A percentile compares a stretch with the other conserved stretches of the same genome.
phyloP scores from a whole-genome alignment of 2,329 filamentous ascomycete species.

The Aspergillus pseudonomiae region DNA sequence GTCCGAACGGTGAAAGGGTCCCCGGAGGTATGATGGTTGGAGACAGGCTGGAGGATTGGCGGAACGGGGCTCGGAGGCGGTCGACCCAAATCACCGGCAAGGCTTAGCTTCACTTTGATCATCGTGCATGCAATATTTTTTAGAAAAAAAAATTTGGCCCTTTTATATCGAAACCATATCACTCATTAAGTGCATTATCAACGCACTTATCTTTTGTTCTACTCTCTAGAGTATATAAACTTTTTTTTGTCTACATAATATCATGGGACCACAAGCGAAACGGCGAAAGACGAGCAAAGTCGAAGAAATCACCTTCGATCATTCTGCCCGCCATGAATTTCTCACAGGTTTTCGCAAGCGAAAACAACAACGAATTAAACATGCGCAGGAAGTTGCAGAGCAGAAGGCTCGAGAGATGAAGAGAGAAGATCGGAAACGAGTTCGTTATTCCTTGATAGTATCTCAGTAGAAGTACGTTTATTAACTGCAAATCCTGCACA shows the following conservation, averaged over 20 bases:
- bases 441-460: constrained; percentile 44
- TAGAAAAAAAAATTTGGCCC: constrained; percentile 1
- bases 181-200: neutral
- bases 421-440: constrained; percentile 74
- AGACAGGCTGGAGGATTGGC: constrained; percentile 30
- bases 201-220: too few relatives aligned
- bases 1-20: constrained; percentile 23
- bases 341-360: constrained; percentile 97
- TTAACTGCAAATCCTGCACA: constrained; percentile 42
- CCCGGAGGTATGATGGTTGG: constrained; percentile 31
- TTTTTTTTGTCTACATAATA: neutral
- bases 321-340: constrained; percentile 77
- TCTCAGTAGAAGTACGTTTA: neutral
- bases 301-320: constrained; percentile 86
- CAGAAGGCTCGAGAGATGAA: constrained; percentile 78
- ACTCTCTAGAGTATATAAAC: neutral
- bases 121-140: constrained; percentile 10
- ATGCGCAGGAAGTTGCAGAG: constrained; percentile 78
- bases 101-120: constrained; percentile 28
- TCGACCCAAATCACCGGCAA: constrained; percentile 33
- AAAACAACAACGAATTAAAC: constrained; percentile 81
- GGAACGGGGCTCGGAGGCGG: constrained; percentile 37
- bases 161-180: neutral
- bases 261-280: constrained; percentile 63
- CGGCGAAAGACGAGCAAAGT: constrained; percentile 66